Evolutionary conservation across 1,139 yeast genomes (phyloP).

Genomic region (Hemisphaericaspora xylanilytica): DNA sequence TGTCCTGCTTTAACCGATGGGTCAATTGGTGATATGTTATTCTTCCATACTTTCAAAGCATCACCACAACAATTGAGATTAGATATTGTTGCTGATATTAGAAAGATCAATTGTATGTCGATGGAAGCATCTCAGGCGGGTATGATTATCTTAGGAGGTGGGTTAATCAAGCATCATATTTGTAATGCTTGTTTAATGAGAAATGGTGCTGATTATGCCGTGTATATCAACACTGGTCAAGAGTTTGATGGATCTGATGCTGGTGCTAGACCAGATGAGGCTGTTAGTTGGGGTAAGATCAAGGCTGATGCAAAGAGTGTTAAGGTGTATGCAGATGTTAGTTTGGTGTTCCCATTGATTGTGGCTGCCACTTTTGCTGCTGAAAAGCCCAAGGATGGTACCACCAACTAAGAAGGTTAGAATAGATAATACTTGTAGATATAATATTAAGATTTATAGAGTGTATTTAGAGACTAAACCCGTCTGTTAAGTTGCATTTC

Average conservation of each 20-base stretch:
- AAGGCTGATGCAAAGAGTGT: constrained; percentile 89
- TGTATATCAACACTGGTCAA: constrained; percentile 95
- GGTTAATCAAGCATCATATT: constrained; percentile 92
- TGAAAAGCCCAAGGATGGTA: constrained; percentile 23
- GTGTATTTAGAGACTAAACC: no score
- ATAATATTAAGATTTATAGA: no score
- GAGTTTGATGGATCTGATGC: constrained; percentile 99
- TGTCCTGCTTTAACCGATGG: constrained; percentile 99
- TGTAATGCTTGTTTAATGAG: constrained; percentile 98
- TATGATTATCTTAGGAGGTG: constrained; percentile 95
- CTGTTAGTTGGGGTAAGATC: constrained; percentile 98
- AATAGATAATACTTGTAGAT: no score
- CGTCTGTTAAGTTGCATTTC: no score
- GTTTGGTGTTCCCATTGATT: constrained; percentile 89
- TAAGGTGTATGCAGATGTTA: constrained; percentile 95
- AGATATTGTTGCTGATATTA: constrained; percentile 91
- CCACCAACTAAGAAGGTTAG: neutral
- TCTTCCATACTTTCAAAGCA: constrained; percentile 95
- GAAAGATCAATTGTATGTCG: constrained; percentile 85
- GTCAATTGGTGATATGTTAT: constrained; percentile 96
- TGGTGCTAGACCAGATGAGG: constrained; percentile 99
- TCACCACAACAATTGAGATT: constrained; percentile 85
- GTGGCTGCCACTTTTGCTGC: constrained; percentile 96
- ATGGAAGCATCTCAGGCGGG: constrained; percentile 97
- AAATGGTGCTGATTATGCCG: constrained; percentile 98